phyloP scores from a whole-genome alignment of 2,329 filamentous ascomycete species.

The Rosellinia necatrix region DNA sequence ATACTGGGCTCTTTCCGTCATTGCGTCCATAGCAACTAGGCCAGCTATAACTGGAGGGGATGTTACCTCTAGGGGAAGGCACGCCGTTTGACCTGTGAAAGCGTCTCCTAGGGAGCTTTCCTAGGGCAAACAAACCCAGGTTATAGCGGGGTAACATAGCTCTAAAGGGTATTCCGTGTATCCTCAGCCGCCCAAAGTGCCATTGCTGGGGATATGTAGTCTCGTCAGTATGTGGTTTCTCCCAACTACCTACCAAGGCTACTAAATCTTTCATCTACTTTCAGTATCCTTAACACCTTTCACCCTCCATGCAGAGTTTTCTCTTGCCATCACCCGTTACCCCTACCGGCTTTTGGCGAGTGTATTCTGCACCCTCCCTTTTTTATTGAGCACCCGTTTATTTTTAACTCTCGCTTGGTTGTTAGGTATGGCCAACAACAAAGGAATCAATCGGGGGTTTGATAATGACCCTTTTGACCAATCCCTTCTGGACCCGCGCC shows the following conservation, averaged over 20 bases:
- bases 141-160: background rate
- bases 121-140: background rate
- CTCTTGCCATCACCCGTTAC: background rate
- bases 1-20: too few species aligned
- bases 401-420: background rate
- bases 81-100: too few species aligned
- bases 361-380: background rate
- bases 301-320: background rate
- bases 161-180: background rate
- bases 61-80: background rate
- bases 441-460: background rate
- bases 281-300: background rate
- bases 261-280: background rate
- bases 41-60: too few species aligned
- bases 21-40: too few species aligned
- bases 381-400: background rate
- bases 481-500: slow-evolving; percentile 16
- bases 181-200: too few species aligned
- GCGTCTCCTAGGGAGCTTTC: too few species aligned
- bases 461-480: slow-evolving; percentile 26
- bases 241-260: background rate
- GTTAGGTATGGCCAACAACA: slow-evolving; percentile 19
- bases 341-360: background rate
- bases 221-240: too few species aligned
- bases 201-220: too few species aligned